These are phyloP conservation scores for Epichloe sylvatica DNA, from an alignment of 2,329 filamentous ascomycete species.

Conservation along the genomic window DNA sequence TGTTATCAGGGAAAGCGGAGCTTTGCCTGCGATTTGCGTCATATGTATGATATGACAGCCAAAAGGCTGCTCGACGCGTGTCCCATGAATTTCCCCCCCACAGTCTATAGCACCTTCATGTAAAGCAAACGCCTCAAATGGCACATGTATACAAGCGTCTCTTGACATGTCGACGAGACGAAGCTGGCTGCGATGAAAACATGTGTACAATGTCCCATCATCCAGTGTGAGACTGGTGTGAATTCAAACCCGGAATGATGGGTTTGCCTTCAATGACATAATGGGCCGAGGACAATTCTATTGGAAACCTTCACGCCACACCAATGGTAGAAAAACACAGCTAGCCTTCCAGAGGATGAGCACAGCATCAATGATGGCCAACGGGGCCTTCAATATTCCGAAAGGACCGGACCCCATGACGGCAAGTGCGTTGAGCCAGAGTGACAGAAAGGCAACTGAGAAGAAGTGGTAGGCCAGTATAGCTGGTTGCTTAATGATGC, in stretches of 20 bases:
- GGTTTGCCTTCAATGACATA: background rate
- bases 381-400: slow-evolving; percentile 35
- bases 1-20: too few species aligned
- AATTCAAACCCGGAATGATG: background rate
- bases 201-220: background rate
- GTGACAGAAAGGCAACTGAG: slow-evolving; percentile 73
- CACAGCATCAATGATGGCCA: slow-evolving; percentile 50
- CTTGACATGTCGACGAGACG: background rate
- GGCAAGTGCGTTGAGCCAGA: slow-evolving; percentile 47
- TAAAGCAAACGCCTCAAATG: background rate
- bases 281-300: slow-evolving; percentile 7
- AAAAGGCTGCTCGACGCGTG: background rate
- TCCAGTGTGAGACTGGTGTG: background rate
- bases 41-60: background rate
- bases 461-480: slow-evolving; percentile 90
- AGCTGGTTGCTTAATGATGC: slow-evolving; percentile 62
- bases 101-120: background rate
- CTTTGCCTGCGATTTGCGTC: too few species aligned
- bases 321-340: slow-evolving; percentile 69
- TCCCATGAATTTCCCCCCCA: background rate
- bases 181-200: background rate
- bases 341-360: slow-evolving; percentile 69
- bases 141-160: background rate
- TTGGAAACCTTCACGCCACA: slow-evolving; percentile 48
- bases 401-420: slow-evolving; percentile 21